phyloP scores from a whole-genome alignment of 106 monocot species.

The Platanthera guangdongensis region DNA sequence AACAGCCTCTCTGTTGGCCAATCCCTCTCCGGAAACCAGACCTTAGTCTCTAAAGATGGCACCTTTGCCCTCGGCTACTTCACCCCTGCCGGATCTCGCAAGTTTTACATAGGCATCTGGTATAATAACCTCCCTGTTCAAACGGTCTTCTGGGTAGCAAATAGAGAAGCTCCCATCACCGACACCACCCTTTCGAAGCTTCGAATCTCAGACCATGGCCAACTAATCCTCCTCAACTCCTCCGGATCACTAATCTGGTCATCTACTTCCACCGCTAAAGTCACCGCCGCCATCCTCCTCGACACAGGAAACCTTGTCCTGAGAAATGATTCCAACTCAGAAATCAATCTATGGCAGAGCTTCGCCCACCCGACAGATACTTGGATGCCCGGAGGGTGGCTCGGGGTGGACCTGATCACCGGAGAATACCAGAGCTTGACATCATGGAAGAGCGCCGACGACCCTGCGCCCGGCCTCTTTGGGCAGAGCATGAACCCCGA shows the following conservation, averaged over 20 bases:
- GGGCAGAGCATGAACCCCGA: conserved; percentile 32
- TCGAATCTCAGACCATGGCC: conserved; percentile 23
- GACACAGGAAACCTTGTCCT: conserved; percentile 40
- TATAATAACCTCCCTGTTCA: conserved; percentile 25
- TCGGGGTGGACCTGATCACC: conserved; percentile 25
- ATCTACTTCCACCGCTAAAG: conserved; percentile 4
- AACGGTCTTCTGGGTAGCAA: conserved; percentile 45
- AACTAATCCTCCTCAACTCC: conserved; percentile 27
- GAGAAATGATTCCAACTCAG: conserved; percentile 8
- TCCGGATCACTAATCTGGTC: conserved; percentile 29
- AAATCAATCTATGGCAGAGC: conserved; percentile 29
- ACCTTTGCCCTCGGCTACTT: conserved; percentile 15
- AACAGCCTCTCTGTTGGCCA: conserved; percentile 4
- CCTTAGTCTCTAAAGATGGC: conserved; percentile 10
- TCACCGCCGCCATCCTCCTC: conserved; percentile 2
- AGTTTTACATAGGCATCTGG: conserved; percentile 41
- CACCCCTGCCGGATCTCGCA: conserved; percentile 1
- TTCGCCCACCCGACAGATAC: conserved; percentile 42
- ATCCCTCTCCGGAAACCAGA: conserved; percentile 14
- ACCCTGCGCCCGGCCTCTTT: conserved; percentile 35
- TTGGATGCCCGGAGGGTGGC: conserved; percentile 25
- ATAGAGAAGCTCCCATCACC: conserved; percentile 24
- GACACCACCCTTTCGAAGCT: conserved; percentile 20
- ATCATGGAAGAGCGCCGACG: conserved; percentile 45
- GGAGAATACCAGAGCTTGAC: conserved; percentile 23